Evolutionary conservation across 2,329 filamentous ascomycete genomes (phyloP).

Genomic region (Ceratocystis harringtonii): DNA sequence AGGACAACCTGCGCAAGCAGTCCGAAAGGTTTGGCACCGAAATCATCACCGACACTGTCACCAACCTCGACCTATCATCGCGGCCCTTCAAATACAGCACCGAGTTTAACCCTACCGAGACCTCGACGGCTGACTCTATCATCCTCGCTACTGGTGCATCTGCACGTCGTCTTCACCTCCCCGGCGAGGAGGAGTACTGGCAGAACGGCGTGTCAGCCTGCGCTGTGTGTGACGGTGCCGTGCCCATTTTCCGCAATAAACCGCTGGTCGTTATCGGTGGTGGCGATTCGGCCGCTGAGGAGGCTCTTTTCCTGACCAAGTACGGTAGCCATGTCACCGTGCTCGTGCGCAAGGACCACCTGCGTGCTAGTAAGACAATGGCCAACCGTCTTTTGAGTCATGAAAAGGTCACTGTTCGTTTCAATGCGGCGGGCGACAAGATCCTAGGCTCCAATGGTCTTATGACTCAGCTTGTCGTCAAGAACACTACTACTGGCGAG

Average conservation of each 20-base stretch:
- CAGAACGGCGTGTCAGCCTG: slow-evolving; percentile 92
- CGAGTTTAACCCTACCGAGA: slow-evolving; percentile 70
- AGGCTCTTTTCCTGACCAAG: slow-evolving; percentile 94
- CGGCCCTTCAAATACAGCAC: slow-evolving; percentile 88
- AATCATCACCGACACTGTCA: slow-evolving; percentile 84
- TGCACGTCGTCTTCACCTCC: slow-evolving; percentile 64
- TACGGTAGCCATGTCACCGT: slow-evolving; percentile 93
- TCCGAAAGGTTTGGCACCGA: slow-evolving; percentile 84
- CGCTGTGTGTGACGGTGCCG: slow-evolving; percentile 90
- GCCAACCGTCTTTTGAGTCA: slow-evolving; percentile 66
- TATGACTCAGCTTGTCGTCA: slow-evolving; percentile 77
- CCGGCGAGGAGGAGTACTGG: slow-evolving; percentile 93
- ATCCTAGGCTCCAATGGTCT: slow-evolving; percentile 70
- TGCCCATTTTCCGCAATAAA: slow-evolving; percentile 96
- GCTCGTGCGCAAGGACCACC: slow-evolving; percentile 70
- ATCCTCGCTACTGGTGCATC: slow-evolving; percentile 95
- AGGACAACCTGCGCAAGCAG: slow-evolving; percentile 84
- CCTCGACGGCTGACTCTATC: slow-evolving; percentile 77
- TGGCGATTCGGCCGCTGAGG: slow-evolving; percentile 91
- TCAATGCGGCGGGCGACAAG: slow-evolving; percentile 68
- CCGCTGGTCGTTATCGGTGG: slow-evolving; percentile 90
- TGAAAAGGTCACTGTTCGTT: slow-evolving; percentile 81
- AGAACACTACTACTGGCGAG: slow-evolving; percentile 59
- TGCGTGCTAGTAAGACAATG: slow-evolving; percentile 86
- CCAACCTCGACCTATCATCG: slow-evolving; percentile 67